phyloP scores from a whole-genome alignment of 768 basidiomycete species.

The Vishniacozyma victoriae region DNA sequence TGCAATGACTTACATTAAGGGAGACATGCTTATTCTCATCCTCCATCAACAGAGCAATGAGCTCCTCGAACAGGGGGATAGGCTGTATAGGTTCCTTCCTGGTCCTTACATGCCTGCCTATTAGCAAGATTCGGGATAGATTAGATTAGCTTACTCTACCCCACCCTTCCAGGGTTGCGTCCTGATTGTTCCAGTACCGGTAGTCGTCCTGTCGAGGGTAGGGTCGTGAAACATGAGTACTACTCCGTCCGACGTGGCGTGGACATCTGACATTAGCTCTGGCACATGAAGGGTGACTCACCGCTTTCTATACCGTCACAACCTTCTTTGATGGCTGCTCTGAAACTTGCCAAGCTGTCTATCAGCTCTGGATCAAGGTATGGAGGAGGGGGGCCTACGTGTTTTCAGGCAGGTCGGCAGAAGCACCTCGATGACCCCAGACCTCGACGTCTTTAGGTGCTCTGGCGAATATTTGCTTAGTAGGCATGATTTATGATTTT shows the following conservation, averaged over 20 bases:
- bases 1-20: conserved; percentile 33
- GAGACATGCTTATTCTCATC: conserved; percentile 45
- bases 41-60: conserved; percentile 46
- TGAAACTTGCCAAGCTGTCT: conserved; percentile 36
- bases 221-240: conserved; percentile 49
- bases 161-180: conserved; percentile 43
- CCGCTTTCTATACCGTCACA: conserved; percentile 45
- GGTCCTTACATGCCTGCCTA: conserved; percentile 44
- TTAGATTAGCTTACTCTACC: conserved; percentile 35
- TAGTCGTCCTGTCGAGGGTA: conserved; percentile 46
- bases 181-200: conserved; percentile 43
- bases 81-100: conserved; percentile 45
- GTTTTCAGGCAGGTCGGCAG: conserved; percentile 45
- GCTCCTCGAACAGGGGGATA: conserved; percentile 46
- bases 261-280: conserved; percentile 27
- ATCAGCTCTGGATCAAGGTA: neutral
- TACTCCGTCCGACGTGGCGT: conserved; percentile 42
- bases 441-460: conserved; percentile 34
- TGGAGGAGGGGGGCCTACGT: conserved; percentile 19
- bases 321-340: conserved; percentile 43
- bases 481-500: too few relatives aligned
- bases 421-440: conserved; percentile 46
- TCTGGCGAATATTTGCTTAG: too few relatives aligned
- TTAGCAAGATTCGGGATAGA: neutral
- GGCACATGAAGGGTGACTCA: conserved; percentile 9